Conservation (phyloP, 345 rosid species). For the Hibiscus trionum region DNA sequence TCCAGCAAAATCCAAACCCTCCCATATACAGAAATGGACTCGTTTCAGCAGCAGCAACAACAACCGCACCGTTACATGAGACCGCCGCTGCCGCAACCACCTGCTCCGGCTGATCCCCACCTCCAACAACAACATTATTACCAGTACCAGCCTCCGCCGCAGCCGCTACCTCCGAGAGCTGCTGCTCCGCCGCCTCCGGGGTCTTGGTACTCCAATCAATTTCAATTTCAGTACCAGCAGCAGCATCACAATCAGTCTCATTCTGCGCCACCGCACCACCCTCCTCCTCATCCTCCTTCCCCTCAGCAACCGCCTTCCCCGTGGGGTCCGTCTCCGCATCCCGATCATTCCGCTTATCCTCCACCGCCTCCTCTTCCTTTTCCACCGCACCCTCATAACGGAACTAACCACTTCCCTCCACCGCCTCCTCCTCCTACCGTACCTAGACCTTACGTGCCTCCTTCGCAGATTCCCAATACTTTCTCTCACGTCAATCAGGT, state of each 20-base stretch:
- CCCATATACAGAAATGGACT: neutral
- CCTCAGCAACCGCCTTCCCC: conserved; percentile 39
- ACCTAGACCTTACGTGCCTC: conserved; percentile 21
- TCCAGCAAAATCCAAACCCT: neutral
- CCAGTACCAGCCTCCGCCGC: neutral
- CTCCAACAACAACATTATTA: neutral
- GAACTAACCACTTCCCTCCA: conserved; percentile 30
- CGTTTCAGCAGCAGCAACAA: conserved; percentile 4
- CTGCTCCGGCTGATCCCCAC: conserved; percentile 5
- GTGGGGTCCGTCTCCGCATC: conserved; percentile 40
- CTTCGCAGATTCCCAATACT: conserved; percentile 32
- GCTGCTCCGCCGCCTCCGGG: neutral
- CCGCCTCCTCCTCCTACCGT: conserved; percentile 29
- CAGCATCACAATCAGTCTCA: conserved; percentile 18
- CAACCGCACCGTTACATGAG: neutral
- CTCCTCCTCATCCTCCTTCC: conserved; percentile 15
- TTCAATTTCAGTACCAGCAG: conserved; percentile 47
- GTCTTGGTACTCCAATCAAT: conserved; percentile 26
- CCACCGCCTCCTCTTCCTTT: conserved; percentile 25
- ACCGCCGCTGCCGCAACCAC: neutral
- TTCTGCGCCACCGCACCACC: conserved; percentile 22
- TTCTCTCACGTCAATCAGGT: conserved; percentile 38
- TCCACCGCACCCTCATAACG: conserved; percentile 28
- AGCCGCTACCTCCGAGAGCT: neutral
- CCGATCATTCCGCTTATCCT: conserved; percentile 26